These are phyloP conservation scores for Dentipellis sp. DNA, from an alignment of 768 basidiomycete genomes.

Conservation along the genomic window DNA sequence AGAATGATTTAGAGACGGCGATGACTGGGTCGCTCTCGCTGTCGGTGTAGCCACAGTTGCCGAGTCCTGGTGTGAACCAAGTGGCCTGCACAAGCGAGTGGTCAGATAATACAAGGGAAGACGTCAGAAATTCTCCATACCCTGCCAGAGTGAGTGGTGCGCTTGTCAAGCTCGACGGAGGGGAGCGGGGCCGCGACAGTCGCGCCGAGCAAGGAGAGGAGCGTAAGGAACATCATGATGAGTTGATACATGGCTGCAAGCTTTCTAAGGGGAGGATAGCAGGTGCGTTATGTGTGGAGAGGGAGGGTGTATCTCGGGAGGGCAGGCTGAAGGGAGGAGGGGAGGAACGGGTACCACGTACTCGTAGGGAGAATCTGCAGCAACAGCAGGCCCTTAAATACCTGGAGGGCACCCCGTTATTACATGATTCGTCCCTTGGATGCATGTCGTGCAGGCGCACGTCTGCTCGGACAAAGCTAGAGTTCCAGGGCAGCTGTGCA, in stretches of 20 bases:
- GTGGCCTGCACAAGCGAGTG: conserved; percentile 6
- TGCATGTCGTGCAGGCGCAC: conserved; percentile 4
- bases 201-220: conserved; percentile 35
- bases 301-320: conserved; percentile 3
- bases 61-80: conserved; percentile 9
- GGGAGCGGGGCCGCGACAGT: conserved; percentile 39
- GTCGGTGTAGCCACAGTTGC: conserved; percentile 9
- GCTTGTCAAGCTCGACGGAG: conserved; percentile 33
- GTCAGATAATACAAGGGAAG: conserved; percentile 2
- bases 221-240: conserved; percentile 24
- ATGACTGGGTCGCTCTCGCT: neutral
- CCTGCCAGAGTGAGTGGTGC: conserved; percentile 43
- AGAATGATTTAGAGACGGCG: conserved; percentile 6
- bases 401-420: neutral
- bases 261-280: neutral
- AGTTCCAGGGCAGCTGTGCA: conserved; percentile 7
- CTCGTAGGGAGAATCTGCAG: conserved; percentile 10
- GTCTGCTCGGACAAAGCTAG: conserved; percentile 8
- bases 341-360: conserved; percentile 5
- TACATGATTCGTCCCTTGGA: conserved; percentile 11
- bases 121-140: conserved; percentile 29
- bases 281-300: conserved; percentile 1
- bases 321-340: conserved; percentile 3
- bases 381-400: conserved; percentile 8
- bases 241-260: conserved; percentile 8